Conservation (phyloP, 257 asterid genomes). For the Buddleja alternifolia region DNA sequence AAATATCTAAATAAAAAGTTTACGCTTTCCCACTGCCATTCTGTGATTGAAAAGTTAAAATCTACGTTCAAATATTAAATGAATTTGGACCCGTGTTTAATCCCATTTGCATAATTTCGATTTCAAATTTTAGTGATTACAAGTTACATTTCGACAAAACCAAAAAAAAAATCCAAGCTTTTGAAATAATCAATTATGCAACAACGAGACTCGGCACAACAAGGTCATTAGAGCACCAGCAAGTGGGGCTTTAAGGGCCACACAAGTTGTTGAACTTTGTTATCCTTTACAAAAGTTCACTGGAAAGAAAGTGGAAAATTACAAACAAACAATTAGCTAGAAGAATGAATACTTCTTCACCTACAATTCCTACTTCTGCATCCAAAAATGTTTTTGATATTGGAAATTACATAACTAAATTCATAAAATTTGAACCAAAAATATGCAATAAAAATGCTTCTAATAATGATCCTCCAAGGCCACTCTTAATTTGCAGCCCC, state of each 20-base stretch:
- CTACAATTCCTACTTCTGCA: conserved; percentile 32
- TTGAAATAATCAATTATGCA: too few species aligned
- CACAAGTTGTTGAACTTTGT: conserved; percentile 13
- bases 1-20: conserved; percentile 26
- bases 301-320: background rate
- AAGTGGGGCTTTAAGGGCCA: conserved; percentile 34
- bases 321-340: too few species aligned
- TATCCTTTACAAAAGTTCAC: conserved; percentile 30
- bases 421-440: conserved; percentile 41
- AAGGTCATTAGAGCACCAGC: background rate
- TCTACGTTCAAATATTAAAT: too few species aligned
- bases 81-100: too few species aligned
- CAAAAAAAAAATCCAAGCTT: too few species aligned
- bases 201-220: too few species aligned
- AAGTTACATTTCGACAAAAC: too few species aligned
- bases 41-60: too few species aligned
- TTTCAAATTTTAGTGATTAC: too few species aligned
- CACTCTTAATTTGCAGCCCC: conserved; percentile 66
- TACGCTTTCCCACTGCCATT: conserved; percentile 23
- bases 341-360: conserved; percentile 4
- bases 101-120: too few species aligned
- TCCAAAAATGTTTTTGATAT: conserved; percentile 44
- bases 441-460: conserved; percentile 12
- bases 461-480: conserved; percentile 55
- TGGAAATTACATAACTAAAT: conserved; percentile 45